A percentile compares a stretch with the other conserved stretches of the same genome.
Evolutionary conservation across 2,329 filamentous ascomycete genomes (phyloP).

Genomic region (Talaromyces verruculosus): DNA sequence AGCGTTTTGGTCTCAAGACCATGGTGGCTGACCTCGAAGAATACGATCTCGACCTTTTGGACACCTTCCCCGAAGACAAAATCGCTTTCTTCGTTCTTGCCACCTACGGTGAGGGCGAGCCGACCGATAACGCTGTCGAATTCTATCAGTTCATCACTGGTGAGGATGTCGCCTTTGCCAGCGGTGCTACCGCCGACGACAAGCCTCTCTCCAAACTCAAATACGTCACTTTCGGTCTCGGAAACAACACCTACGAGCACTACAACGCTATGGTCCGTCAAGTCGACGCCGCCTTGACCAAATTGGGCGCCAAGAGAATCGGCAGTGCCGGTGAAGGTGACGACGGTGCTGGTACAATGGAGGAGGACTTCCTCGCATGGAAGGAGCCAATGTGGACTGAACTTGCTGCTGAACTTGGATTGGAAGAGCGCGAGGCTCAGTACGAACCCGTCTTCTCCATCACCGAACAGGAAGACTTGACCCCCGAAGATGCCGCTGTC

Average conservation of each 20-base stretch:
- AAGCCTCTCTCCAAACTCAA: slow-evolving; percentile 78
- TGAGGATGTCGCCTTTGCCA: slow-evolving; percentile 78
- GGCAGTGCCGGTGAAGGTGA: slow-evolving; percentile 92
- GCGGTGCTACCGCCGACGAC: slow-evolving; percentile 62
- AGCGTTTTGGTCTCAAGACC: slow-evolving; percentile 91
- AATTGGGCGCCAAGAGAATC: slow-evolving; percentile 79
- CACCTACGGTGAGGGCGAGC: slow-evolving; percentile 97
- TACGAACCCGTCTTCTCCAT: slow-evolving; percentile 93
- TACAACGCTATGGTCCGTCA: slow-evolving; percentile 99
- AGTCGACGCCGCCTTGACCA: slow-evolving; percentile 76
- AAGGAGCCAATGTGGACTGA: slow-evolving; percentile 98
- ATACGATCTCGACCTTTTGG: slow-evolving; percentile 93
- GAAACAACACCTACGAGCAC: slow-evolving; percentile 99
- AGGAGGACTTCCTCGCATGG: slow-evolving; percentile 98
- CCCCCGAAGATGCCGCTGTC: slow-evolving; percentile 73
- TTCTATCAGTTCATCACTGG: slow-evolving; percentile 94
- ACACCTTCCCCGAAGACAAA: slow-evolving; percentile 84
- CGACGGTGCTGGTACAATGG: slow-evolving; percentile 97
- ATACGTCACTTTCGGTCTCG: slow-evolving; percentile 92
- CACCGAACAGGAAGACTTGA: slow-evolving; percentile 70
- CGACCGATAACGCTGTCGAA: slow-evolving; percentile 97
- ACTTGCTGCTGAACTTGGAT: slow-evolving; percentile 75
- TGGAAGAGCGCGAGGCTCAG: slow-evolving; percentile 92
- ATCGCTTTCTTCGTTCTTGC: slow-evolving; percentile 92
- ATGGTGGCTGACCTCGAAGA: slow-evolving; percentile 99